A percentile compares a stretch with the other conserved stretches of the same genome.
Evolutionary conservation across 306 rosid genomes (phyloP).

Genomic region (Cucumis sativus): Cucumber_9930_V3 NC_026658.2:24754001-24754500

Average conservation of each 20-base stretch:
- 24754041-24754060: conserved; percentile 1
- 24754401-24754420: neutral
- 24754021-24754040: neutral
- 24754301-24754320: neutral
- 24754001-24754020: neutral
- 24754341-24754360: neutral
- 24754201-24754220: neutral
- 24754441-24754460: too few relatives aligned
- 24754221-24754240: neutral
- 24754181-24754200: neutral
- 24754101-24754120: conserved; percentile 18
- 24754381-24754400: neutral
- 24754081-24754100: conserved; percentile 10
- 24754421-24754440: neutral
- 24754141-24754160: neutral
- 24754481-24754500: neutral
- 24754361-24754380: neutral
- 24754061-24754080: neutral
- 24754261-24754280: neutral
- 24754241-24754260: neutral
- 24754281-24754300: neutral
- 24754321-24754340: too few relatives aligned
- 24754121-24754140: conserved; percentile 29
- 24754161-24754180: neutral
- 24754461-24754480: neutral